phyloP scores from a whole-genome alignment of 2,329 filamentous ascomycete genomes.

The Ceratocystis smalleyi region DNA sequence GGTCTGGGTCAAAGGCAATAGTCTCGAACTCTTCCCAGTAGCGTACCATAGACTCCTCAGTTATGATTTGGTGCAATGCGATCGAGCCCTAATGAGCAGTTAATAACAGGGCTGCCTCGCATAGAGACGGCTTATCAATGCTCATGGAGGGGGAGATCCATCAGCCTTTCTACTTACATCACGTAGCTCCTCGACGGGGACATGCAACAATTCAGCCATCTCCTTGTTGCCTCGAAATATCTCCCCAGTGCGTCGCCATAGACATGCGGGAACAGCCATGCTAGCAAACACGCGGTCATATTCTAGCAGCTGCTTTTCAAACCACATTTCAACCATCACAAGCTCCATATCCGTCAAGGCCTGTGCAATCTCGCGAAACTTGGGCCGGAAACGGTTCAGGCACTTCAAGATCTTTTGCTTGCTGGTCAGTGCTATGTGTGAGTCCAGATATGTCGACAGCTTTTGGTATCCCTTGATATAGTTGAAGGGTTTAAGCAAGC shows the following conservation, averaged over 20 bases:
- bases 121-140: background rate
- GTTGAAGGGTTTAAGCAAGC: constrained; percentile 89
- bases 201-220: constrained; percentile 91
- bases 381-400: constrained; percentile 82
- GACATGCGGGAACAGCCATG: constrained; percentile 96
- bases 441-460: constrained; percentile 80
- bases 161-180: constrained; percentile 49
- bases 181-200: constrained; percentile 76
- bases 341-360: constrained; percentile 85
- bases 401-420: constrained; percentile 86
- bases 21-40: constrained; percentile 99
- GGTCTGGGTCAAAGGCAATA: constrained; percentile 85
- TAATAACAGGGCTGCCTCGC: background rate
- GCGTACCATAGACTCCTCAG: constrained; percentile 83
- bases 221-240: constrained; percentile 97
- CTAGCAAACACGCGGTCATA: constrained; percentile 97
- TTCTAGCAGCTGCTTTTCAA: constrained; percentile 89
- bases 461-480: constrained; percentile 93
- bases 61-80: constrained; percentile 86
- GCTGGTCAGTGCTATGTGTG: constrained; percentile 63
- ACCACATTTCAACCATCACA: constrained; percentile 97
- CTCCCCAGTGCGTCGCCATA: constrained; percentile 90
- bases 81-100: constrained; percentile 59
- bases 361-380: constrained; percentile 91
- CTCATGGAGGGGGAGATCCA: background rate